Base-by-base conservation (phyloP, 1,284 basidiomycete genomes). In the Tilletia caries region DNA sequence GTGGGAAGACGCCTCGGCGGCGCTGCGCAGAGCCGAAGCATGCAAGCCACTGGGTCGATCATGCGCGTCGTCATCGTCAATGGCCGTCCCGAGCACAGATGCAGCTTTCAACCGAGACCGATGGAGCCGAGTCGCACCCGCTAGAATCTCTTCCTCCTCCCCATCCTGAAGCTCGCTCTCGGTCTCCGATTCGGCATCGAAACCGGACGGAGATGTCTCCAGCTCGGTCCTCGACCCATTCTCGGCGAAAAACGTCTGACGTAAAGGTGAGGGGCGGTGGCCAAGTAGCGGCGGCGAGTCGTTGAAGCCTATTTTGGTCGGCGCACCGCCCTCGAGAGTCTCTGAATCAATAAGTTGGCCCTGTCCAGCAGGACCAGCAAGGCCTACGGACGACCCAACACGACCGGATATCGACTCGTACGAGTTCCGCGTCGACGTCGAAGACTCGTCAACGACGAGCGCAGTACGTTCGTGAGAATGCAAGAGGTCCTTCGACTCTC, bases 161-260 rank as follows among this genome's bases (percentile, higher is more conserved):
- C 69, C 75, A 32, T 75, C 76, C 46, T 74, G 72, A 50, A 78
- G 60, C 48, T 73, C 73, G 67, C 73, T 75, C 69, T 78, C 76
- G 8, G 73, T 71, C 34, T 74, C 69, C 60, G 73, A 72, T 33
- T 29, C 3, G 13, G 58, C 33, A 29, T 29, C n/a, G 37, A 41
- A 41, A 10, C 37, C 37, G 15, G 37, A 41, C 10, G 37, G 37
- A 41, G 37, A 41, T 15, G 8, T 15, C 37, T 41, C 37, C 5
- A 37, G 8, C 18, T 62, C 58, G 6, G 32, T 33, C 20, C 15
- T 23, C 23, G 52, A 54, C 5, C 25, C 25, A 54, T 37, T 37
- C 33, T 34, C 32, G 29, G 23, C 6, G 29, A 32, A 18, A 20
- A 20, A 62, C 6, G 58, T 37, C 33, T 62, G 27, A 6, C 58